Conservation (phyloP, 257 asterid genomes). For the Solanum acaule region DNA sequence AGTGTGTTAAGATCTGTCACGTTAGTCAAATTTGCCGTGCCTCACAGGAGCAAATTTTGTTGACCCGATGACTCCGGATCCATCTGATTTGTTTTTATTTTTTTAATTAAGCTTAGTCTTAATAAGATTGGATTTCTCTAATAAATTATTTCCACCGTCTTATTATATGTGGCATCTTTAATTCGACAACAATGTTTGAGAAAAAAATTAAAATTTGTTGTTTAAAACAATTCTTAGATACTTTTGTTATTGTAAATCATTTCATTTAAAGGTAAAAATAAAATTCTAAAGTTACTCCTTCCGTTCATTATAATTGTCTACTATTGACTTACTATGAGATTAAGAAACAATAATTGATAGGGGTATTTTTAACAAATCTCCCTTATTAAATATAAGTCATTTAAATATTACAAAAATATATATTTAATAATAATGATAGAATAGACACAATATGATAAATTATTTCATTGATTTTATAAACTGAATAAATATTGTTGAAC, state of each 20-base stretch:
- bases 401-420: too few relatives aligned
- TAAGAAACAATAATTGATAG: too few relatives aligned
- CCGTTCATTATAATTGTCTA: neutral
- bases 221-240: too few relatives aligned
- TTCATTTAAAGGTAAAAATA: too few relatives aligned
- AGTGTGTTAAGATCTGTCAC: neutral
- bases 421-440: too few relatives aligned
- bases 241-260: too few relatives aligned
- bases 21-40: neutral
- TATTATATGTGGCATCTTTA: too few relatives aligned
- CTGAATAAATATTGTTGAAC: too few relatives aligned
- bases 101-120: neutral
- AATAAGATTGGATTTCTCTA: neutral
- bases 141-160: neutral
- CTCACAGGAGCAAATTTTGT: neutral
- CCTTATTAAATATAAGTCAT: neutral
- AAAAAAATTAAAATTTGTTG: too few relatives aligned
- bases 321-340: too few relatives aligned
- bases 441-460: neutral
- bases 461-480: too few relatives aligned
- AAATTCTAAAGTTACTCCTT: too few relatives aligned
- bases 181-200: accelerated
- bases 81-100: neutral
- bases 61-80: neutral
- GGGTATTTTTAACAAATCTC: accelerated